Base-by-base conservation (phyloP, 2,329 filamentous ascomycete species). In the Phyllosticta capitalensis region DNA sequence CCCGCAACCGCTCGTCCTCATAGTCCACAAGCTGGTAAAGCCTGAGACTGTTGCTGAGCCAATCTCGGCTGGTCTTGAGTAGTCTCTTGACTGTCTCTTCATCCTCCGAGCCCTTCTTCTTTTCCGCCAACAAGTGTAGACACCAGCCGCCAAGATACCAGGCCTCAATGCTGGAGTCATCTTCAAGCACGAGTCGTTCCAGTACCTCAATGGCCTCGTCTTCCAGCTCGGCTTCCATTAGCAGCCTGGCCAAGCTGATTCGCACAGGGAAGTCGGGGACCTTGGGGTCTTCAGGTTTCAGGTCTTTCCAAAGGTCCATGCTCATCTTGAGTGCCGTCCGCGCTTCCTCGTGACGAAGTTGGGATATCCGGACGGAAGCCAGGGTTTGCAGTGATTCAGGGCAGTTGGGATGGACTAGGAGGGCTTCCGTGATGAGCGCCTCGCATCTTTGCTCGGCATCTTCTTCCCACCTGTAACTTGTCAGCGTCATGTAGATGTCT, bases 81-180 rank as follows among this genome's bases (percentile, higher is more conserved):
- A 84, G 81, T 0, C 81, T 78, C 75, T 83, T 83, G 54, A 78
- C 77, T 53, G 83, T 78, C 48, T 77, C 77, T 4, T 70, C 67
- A 57, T 63, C 52, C 14, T 61, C 60, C 33, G 74, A 71, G 63
- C 73, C 73, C 66, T 79, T 83, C 67, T 83, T 77, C 78, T 87
- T 89, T 71, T 89, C 83, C 10, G 88, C 89, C 63, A 88, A 78
- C 61, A 96, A 81, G 70, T 90, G 90, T 65, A 95, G 80, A 66
- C 90, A 92, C 89, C 92, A 97, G 3, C 94, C 95, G 51, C 94
- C 94, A 5, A 99, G 80, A 75, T 99, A 99, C 91, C 92, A 96
- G 19, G 90, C 88, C 75, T 99, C 94, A 20, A 99, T 89, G 71
- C 92, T 96, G 69, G 88, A 82, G 70, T 99, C 95, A 65, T 99